Conservation (phyloP, 805 yeast genomes). For the Sugiyamaella mastotermitis region DNA sequence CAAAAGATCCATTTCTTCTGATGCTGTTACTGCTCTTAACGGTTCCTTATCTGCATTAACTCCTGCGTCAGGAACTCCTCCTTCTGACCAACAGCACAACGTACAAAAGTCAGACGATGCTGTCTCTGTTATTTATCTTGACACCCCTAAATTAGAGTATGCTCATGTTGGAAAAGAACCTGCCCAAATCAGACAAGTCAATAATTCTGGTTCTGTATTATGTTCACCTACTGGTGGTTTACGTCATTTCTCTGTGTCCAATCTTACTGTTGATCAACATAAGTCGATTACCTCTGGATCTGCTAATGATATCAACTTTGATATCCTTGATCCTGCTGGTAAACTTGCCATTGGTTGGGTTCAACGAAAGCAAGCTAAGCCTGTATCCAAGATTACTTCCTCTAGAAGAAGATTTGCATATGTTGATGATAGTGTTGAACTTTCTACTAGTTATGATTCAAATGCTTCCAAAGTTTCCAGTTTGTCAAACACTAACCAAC, state of each 20-base stretch:
- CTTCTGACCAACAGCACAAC: slow-evolving; percentile 19
- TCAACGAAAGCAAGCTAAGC: slow-evolving; percentile 22
- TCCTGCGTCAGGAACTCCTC: not conserved
- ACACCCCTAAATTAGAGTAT: slow-evolving; percentile 33
- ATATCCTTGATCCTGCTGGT: slow-evolving; percentile 14
- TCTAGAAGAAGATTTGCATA: slow-evolving; percentile 25
- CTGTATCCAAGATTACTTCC: slow-evolving; percentile 22
- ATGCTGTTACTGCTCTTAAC: not conserved
- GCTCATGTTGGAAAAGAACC: slow-evolving; percentile 35
- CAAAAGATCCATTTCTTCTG: slow-evolving; percentile 1
- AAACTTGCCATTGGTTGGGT: slow-evolving; percentile 35
- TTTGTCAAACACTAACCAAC: slow-evolving; percentile 4
- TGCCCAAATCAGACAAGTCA: slow-evolving; percentile 30
- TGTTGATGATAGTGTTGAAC: slow-evolving; percentile 6
- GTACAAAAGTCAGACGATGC: slow-evolving; percentile 17
- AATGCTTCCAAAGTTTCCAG: slow-evolving; percentile 1
- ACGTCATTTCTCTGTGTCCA: slow-evolving; percentile 25
- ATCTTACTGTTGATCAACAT: slow-evolving; percentile 9
- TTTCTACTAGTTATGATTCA: slow-evolving; percentile 1
- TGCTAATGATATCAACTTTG: slow-evolving; percentile 10
- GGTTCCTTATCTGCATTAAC: slow-evolving; percentile 1
- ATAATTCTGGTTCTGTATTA: slow-evolving; percentile 19
- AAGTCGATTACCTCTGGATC: slow-evolving; percentile 4
- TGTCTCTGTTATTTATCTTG: slow-evolving; percentile 29
- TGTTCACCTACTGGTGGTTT: slow-evolving; percentile 36